phyloP scores from a whole-genome alignment of 2,329 filamentous ascomycete genomes.

The Scortechinia acanthostroma region DNA sequence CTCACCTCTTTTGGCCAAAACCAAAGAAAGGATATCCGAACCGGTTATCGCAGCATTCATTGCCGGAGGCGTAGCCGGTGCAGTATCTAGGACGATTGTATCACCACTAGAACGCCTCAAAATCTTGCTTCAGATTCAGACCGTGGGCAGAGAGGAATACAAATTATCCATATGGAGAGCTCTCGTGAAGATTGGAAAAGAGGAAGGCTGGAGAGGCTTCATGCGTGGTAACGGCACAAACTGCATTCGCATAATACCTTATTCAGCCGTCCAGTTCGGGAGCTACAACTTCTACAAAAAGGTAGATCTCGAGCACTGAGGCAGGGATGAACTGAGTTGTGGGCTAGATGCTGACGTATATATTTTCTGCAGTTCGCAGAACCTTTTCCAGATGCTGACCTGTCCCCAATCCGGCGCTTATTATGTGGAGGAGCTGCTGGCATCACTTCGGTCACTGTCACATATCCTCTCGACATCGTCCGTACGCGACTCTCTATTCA shows the following conservation, averaged over 20 bases:
- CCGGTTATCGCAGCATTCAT: slow-evolving; percentile 87
- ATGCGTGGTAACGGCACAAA: slow-evolving; percentile 98
- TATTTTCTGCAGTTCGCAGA: slow-evolving; percentile 59
- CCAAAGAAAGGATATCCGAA: slow-evolving; percentile 20
- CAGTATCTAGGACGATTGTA: slow-evolving; percentile 94
- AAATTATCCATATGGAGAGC: slow-evolving; percentile 85
- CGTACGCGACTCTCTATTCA: slow-evolving; percentile 94
- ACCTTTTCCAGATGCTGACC: slow-evolving; percentile 62
- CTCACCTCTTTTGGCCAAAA: background rate
- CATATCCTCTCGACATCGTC: slow-evolving; percentile 95
- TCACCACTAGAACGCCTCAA: slow-evolving; percentile 93
- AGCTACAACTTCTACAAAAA: slow-evolving; percentile 96
- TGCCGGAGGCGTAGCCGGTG: slow-evolving; percentile 86
- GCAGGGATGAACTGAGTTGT: background rate
- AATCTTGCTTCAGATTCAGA: slow-evolving; percentile 96
- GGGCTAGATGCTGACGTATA: slow-evolving; percentile 7
- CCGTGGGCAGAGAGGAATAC: slow-evolving; percentile 82
- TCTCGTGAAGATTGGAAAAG: slow-evolving; percentile 87
- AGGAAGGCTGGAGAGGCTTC: slow-evolving; percentile 94
- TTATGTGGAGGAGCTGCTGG: slow-evolving; percentile 87
- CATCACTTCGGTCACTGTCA: slow-evolving; percentile 89
- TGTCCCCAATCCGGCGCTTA: slow-evolving; percentile 69
- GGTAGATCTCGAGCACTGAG: slow-evolving; percentile 43
- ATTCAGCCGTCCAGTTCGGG: slow-evolving; percentile 95
- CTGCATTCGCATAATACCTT: slow-evolving; percentile 95